phyloP scores from a whole-genome alignment of 2,329 filamentous ascomycete genomes.

The Stachybotrys chlorohalonatus region DNA sequence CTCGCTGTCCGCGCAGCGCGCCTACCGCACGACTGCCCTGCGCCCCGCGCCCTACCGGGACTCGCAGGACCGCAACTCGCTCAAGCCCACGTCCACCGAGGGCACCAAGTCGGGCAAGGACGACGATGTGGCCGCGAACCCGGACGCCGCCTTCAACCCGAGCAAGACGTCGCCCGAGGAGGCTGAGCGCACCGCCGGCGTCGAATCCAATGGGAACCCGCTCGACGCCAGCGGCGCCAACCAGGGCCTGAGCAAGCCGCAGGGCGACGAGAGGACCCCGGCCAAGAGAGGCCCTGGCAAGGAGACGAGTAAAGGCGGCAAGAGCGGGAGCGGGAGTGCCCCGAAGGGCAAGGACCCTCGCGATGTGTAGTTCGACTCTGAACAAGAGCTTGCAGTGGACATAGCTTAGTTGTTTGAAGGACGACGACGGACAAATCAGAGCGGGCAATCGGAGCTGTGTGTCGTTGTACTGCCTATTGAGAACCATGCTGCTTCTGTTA shows the following conservation, averaged over 20 bases:
- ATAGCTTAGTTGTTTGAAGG: too few relatives aligned
- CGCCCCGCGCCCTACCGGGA: constrained; percentile 35
- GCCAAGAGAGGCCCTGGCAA: constrained; percentile 21
- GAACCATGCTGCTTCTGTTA: too few relatives aligned
- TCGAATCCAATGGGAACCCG: constrained; percentile 19
- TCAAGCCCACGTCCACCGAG: constrained; percentile 59
- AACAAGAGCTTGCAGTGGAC: neutral
- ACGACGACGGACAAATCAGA: too few relatives aligned
- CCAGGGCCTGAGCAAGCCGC: constrained; percentile 29
- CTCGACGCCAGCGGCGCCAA: constrained; percentile 37
- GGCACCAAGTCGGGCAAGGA: constrained; percentile 61
- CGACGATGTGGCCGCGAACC: constrained; percentile 43
- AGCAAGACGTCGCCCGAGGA: constrained; percentile 57
- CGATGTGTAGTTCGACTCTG: neutral
- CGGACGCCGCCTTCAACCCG: constrained; percentile 60
- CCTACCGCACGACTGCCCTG: constrained; percentile 22
- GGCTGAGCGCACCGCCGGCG: constrained; percentile 35
- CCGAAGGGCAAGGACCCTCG: constrained; percentile 15
- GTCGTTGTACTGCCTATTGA: too few relatives aligned
- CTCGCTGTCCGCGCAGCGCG: constrained; percentile 7
- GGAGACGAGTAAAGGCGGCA: constrained; percentile 24
- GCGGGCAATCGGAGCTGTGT: too few relatives aligned
- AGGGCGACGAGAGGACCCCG: constrained; percentile 23
- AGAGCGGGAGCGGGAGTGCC: constrained; percentile 19
- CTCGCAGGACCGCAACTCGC: constrained; percentile 47